Evolutionary conservation across 495 filamentous ascomycete species (phyloP).

Genomic region (Penicillium angulare): DNA sequence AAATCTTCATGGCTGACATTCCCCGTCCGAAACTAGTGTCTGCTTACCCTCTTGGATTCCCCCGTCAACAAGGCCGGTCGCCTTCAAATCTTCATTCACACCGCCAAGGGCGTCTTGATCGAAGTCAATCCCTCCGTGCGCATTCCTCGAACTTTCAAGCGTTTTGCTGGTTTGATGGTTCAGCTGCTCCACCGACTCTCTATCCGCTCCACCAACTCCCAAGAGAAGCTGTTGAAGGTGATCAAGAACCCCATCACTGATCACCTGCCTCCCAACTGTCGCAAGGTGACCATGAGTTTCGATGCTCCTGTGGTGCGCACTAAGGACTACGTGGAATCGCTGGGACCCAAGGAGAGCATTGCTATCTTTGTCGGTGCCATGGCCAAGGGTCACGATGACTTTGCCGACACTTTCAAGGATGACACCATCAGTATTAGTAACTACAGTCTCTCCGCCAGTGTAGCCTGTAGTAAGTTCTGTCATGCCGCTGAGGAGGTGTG

Average conservation of each 20-base stretch:
- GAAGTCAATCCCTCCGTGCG: constrained; percentile 96
- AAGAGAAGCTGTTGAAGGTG: constrained; percentile 95
- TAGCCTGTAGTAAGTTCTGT: constrained; percentile 98
- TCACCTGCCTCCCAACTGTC: constrained; percentile 93
- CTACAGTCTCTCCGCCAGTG: constrained; percentile 92
- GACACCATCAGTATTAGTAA: constrained; percentile 98
- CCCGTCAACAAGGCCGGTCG: constrained; percentile 97
- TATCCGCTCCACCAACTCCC: constrained; percentile 91
- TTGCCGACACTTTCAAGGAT: constrained; percentile 91
- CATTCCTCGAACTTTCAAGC: constrained; percentile 97
- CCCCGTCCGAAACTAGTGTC: constrained; percentile 64
- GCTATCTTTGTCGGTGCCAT: constrained; percentile 98
- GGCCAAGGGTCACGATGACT: constrained; percentile 94
- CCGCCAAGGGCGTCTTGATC: constrained; percentile 92
- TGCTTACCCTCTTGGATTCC: constrained; percentile 95
- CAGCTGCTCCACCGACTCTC: constrained; percentile 95
- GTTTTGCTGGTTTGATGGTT: constrained; percentile 97
- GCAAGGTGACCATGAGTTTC: constrained; percentile 93
- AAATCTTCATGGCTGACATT: constrained; percentile 4
- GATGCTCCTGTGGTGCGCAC: constrained; percentile 85
- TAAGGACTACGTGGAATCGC: constrained; percentile 77
- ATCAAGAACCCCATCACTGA: constrained; percentile 97
- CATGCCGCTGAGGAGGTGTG: constrained; percentile 96
- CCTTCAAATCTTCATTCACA: constrained; percentile 98
- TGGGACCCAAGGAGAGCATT: constrained; percentile 82